These are phyloP conservation scores for Aspergillus coremiiformis DNA, from an alignment of 495 filamentous ascomycete genomes.

Conservation along the genomic window DNA sequence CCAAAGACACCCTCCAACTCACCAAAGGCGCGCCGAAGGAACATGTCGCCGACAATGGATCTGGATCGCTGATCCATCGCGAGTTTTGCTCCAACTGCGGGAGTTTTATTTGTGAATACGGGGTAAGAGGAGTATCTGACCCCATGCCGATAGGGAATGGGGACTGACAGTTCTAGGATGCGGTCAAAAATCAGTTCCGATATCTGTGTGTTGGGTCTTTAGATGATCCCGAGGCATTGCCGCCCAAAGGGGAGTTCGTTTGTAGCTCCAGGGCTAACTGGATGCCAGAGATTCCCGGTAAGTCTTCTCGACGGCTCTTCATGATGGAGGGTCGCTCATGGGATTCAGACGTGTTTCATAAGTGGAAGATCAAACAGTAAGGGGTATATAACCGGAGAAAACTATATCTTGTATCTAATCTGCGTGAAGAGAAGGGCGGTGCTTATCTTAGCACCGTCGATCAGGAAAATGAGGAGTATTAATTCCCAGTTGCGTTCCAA, in stretches of 20 bases:
- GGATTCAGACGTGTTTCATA: conserved; percentile 50
- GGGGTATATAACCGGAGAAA: background rate
- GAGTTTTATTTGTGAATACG: conserved; percentile 56
- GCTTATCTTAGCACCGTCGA: background rate
- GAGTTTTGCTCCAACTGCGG: conserved; percentile 61
- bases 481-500: background rate
- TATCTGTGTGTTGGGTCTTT: conserved; percentile 59
- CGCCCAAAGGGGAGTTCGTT: conserved; percentile 66
- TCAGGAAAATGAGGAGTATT: background rate
- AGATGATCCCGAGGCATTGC: conserved; percentile 52
- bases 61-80: conserved; percentile 45
- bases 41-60: conserved; percentile 52
- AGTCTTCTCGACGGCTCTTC: conserved; percentile 13
- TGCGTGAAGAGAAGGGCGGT: background rate
- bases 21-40: conserved; percentile 37
- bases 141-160: too few relatives aligned
- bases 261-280: conserved; percentile 49
- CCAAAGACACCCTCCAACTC: conserved; percentile 37
- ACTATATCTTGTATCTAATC: background rate
- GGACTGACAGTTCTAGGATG: conserved; percentile 30
- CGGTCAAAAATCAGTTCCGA: conserved; percentile 49
- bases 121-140: conserved; percentile 32
- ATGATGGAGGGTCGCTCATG: background rate
- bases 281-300: conserved; percentile 57
- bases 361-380: conserved; percentile 51